These are phyloP conservation scores for Agrocybe praecox DNA, from an alignment of 768 basidiomycete genomes.

Conservation along the genomic window DNA sequence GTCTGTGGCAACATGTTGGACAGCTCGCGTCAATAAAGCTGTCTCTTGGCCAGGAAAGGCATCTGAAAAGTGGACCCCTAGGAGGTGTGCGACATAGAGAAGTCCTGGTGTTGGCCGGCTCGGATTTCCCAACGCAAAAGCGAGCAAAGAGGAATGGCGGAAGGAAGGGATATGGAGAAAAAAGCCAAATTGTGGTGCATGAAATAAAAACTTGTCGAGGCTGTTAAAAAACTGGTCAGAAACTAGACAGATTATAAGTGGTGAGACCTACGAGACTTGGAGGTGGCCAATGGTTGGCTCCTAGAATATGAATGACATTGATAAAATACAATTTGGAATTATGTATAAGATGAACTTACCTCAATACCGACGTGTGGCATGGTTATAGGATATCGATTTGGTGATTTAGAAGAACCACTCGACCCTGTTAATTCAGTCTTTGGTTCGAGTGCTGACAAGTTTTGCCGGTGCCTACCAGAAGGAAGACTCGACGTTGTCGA, in stretches of 20 bases:
- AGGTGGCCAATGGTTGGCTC: slow-evolving; percentile 40
- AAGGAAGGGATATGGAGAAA: slow-evolving; percentile 59
- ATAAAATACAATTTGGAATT: not conserved
- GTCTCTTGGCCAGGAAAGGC: slow-evolving; percentile 42
- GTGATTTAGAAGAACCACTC: slow-evolving; percentile 43
- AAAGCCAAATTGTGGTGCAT: slow-evolving; percentile 63
- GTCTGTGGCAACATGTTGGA: slow-evolving; percentile 48
- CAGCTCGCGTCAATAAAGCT: slow-evolving; percentile 50
- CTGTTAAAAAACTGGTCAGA: slow-evolving; percentile 32
- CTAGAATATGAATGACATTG: slow-evolving; percentile 23
- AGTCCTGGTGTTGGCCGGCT: slow-evolving; percentile 52
- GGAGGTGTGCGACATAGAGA: slow-evolving; percentile 50
- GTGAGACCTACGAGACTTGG: slow-evolving; percentile 36
- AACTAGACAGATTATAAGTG: not conserved
- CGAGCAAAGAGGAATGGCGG: slow-evolving; percentile 47
- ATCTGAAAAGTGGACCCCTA: slow-evolving; percentile 55
- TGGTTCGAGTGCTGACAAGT: slow-evolving; percentile 34
- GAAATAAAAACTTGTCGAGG: slow-evolving; percentile 58
- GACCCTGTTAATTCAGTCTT: slow-evolving; percentile 46
- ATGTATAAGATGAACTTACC: slow-evolving; percentile 25
- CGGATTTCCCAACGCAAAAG: slow-evolving; percentile 48
- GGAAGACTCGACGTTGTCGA: slow-evolving; percentile 49
- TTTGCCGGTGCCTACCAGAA: slow-evolving; percentile 46
- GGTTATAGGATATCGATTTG: slow-evolving; percentile 33
- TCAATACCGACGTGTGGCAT: slow-evolving; percentile 42